Base-by-base conservation (phyloP, 768 basidiomycete species). In the Hericium coralloides region DNA sequence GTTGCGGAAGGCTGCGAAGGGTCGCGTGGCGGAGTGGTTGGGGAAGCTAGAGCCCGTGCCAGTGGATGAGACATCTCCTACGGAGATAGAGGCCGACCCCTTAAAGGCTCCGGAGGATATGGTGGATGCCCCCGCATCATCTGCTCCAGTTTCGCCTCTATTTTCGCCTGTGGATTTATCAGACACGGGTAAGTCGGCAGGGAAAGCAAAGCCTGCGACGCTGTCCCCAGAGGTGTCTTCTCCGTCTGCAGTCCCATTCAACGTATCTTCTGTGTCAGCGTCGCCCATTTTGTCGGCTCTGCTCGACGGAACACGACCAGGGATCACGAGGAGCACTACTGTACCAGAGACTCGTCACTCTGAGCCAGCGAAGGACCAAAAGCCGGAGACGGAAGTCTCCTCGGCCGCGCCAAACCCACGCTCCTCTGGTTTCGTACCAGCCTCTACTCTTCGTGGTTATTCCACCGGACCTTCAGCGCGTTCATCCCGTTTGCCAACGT, bases 21-120 rank as follows among this genome's bases (percentile, higher is more conserved):
- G 87, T 7, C 73, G 86, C 22, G 83, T 92, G n/a, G 77, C 88
- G 9, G 87, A 84, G 8, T 92, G 89, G 89, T 63, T 92, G 58
- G 88, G 84, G 26, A 76, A 71, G 9, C 81, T 90, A 50, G 84
- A 84, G 53, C 74, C 79, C 4, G 31, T 39, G 25, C 31, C 31
- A 8, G 4, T 31, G 31, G 7, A 31, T 31, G 38, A 12, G 38
- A 3, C n/a, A 17, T n/a, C n/a, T n/a, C 14, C n/a, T n/a, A n/a
- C n/a, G 14, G n/a, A 18, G 43, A 20, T 18, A 18, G n/a, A 18
- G 18, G 43, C 5, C 18, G 43, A 45, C 20, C 8, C 15, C n/a
- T n/a, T 8, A 20, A 20, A n/a, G 43, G 43, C n/a, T 20, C 7
- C 20, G 43, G 43, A 45, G 43, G 43, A n/a, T 3, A 8, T 45